phyloP scores from a whole-genome alignment of 2,329 filamentous ascomycete genomes.

The Aphanoascus verrucosus region DNA sequence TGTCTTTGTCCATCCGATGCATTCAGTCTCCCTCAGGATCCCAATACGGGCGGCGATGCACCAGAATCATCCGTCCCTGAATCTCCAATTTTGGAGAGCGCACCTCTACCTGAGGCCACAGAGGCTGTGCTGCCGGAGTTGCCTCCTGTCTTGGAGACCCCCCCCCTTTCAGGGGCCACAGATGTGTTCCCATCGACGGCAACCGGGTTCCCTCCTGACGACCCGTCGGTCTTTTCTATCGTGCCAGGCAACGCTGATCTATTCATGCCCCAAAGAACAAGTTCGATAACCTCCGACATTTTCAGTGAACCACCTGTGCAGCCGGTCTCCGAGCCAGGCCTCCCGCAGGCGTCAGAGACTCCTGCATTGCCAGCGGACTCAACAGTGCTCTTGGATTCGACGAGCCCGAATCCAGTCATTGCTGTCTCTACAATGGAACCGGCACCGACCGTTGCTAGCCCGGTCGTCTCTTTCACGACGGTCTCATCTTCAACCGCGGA shows the following conservation, averaged over 20 bases:
- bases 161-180: too few relatives aligned
- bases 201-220: background rate
- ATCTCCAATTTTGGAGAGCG: background rate
- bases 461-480: background rate
- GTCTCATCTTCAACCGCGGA: background rate
- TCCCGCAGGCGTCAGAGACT: background rate
- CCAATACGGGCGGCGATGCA: background rate
- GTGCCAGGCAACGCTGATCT: background rate
- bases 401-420: background rate
- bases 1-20: conserved; percentile 6
- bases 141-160: too few relatives aligned
- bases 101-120: background rate
- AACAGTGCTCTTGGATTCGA: background rate
- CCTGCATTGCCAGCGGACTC: background rate
- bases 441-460: background rate
- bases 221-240: background rate
- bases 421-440: background rate
- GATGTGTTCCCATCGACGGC: too few relatives aligned
- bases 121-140: background rate
- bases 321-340: background rate
- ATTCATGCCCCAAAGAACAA: background rate
- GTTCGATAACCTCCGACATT: background rate
- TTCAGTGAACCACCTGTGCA: background rate
- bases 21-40: background rate
- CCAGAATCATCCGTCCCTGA: background rate